Base-by-base conservation (phyloP, 768 basidiomycete species). In the Boletus tomentosulus region DNA sequence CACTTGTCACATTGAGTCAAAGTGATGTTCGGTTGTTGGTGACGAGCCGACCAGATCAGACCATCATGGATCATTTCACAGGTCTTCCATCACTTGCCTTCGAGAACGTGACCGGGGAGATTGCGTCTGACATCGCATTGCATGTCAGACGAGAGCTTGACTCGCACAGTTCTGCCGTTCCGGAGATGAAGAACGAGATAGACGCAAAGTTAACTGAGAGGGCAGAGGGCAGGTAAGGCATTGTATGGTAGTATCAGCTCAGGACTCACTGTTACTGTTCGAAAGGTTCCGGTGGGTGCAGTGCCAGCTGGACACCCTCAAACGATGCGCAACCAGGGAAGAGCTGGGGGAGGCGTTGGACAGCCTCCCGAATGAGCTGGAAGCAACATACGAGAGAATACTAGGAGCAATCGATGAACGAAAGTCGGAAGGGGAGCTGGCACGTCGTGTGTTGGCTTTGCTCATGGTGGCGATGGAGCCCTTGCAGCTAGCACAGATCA, bases 341-440 rank as follows among this genome's bases (percentile, higher is more conserved):
- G 41, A 56, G 31, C 28, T 56, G n/a, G 33, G 28, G 30, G 10
- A 48, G 19, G 33, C 28, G 6, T 24, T 56, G 4, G 46, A 30
- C 10, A 48, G 42, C 35, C 50, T 56, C 3, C 50, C 55, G 0
- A 31, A 24, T 1, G 50, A 42, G 11, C 41, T 52, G 22, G 43
- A 50, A 11, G n/a, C 41, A 3, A 48, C 46, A 10, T 56, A 56
- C 34, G 55, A 56, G 35, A 35, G 50, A 38, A 56, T 56, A 6
- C 9, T 56, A 5, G 19, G 15, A 2, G 24, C 12, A 3, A 45
- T 51, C n/a, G 55, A 56, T 8, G 46, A 42, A n/a, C 28, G 44
- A 16, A 46, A 37, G n/a, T 10, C 19, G 9, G 49, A 56, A 9
- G 34, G 46, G 13, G 15, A 24, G 34, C 6, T 51, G 13, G 50